Base-by-base conservation (phyloP, 768 basidiomycete species). In the Rhodotorula graminis region DNA sequence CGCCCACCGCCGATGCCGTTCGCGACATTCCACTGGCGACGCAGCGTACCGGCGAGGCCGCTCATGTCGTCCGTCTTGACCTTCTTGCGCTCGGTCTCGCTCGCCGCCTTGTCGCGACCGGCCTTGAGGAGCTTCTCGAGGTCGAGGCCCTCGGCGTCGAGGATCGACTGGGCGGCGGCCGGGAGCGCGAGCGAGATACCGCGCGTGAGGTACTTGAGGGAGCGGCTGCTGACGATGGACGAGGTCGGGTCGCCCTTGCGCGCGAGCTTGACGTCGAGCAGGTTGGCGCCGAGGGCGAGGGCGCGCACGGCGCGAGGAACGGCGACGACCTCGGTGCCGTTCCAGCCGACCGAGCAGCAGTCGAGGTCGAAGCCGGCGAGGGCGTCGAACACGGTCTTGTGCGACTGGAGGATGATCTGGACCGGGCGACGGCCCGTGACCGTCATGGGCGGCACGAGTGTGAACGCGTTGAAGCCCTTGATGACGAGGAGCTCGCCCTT, bases 391-490 rank as follows among this genome's bases (percentile, higher is more conserved):
- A 61, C 19, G 10, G 59, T 53, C 50, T 18, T 1, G 53, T 65
- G 61, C 19, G 42, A 21, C 12, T 31, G 29, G n/a, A 56, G 42
- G 44, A 70, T 58, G 69, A 65, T 65, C 53, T 70, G 69, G 42
- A 65, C 47, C 21, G 55, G 18, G 18, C 46, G 40, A 33, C 64
- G 64, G 15, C 7, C 16, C n/a, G 8, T 16, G 53, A 25, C 55
- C 6, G 27, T 27, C 25, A 25, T n/a, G 23, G 59, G 59, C 11
- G 69, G 64, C 59, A 70, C 58, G 59, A 70, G 58, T 2, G 64
- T 65, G 53, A 70, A 31, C 6, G 64, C 64, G 64, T 70, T 65
- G 64, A 65, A 70, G 31, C 67, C 68, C 40, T 70, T 70, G 69
- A 70, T 10, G 58, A 70, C 15, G 40, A 70, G 57, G 19, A 70